Conservation (phyloP, 371 early-diverging fungal genomes). For the Rhizopus delemar region DNA sequence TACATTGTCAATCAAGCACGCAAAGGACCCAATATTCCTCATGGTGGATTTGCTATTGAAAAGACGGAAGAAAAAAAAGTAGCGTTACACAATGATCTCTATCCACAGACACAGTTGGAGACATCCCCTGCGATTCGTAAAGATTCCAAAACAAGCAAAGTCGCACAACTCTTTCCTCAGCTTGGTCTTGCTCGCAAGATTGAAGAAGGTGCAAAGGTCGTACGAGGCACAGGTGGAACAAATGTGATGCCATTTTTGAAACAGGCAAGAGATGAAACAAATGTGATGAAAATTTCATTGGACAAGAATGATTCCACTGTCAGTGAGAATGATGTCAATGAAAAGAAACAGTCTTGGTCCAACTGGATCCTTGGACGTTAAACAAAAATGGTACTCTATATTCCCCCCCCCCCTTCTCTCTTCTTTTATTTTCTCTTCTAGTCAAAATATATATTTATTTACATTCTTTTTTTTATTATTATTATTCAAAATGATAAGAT, state of each 20-base stretch:
- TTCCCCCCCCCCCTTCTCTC: no score
- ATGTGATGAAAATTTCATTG: slow-evolving; percentile 26
- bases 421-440: no score
- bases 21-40: slow-evolving; percentile 70
- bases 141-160: slow-evolving; percentile 34
- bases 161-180: slow-evolving; percentile 44
- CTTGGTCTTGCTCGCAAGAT: slow-evolving; percentile 62
- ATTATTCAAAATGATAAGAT: slow-evolving; percentile 43
- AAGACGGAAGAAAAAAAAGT: slow-evolving; percentile 13
- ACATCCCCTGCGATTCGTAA: slow-evolving; percentile 39
- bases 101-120: slow-evolving; percentile 56
- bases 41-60: slow-evolving; percentile 57
- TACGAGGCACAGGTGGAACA: slow-evolving; percentile 95
- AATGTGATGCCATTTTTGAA: slow-evolving; percentile 88
- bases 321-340: background rate
- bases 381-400: slow-evolving; percentile 1
- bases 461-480: background rate
- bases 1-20: slow-evolving; percentile 90
- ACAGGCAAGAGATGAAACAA: slow-evolving; percentile 66
- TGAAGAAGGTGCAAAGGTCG: slow-evolving; percentile 56
- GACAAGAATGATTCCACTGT: background rate
- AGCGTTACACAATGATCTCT: slow-evolving; percentile 46
- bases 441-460: background rate
- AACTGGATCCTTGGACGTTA: slow-evolving; percentile 36
- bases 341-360: slow-evolving; percentile 28